A percentile compares a stretch with the other conserved stretches of the same genome.
Evolutionary conservation across 2,329 filamentous ascomycete species (phyloP).

Genomic region (Fusarium sp.): DNA sequence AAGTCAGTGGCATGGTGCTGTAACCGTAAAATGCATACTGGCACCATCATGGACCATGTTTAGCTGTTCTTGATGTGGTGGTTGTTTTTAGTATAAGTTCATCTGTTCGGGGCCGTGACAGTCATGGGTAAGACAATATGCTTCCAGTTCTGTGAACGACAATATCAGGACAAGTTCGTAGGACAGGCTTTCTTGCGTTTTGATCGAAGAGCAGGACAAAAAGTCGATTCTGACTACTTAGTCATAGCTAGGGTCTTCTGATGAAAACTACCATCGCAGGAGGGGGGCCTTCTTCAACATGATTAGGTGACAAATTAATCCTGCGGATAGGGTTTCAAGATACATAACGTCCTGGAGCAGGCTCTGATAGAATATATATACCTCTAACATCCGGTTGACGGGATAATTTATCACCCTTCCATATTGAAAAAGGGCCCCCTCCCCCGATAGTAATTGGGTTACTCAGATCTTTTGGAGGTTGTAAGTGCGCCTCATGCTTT

Average conservation of each 20-base stretch:
- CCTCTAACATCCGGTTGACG: no score
- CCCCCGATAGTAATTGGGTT: neutral
- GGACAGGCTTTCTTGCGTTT: neutral
- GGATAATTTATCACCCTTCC: no score
- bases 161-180: conserved; percentile 2
- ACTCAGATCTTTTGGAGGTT: neutral
- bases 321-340: no score
- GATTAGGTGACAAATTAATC: no score
- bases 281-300: no score
- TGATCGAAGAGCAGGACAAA: neutral
- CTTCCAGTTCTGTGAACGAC: neutral
- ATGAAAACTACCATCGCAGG: no score
- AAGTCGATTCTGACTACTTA: neutral
- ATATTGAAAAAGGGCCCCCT: no score
- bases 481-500: neutral
- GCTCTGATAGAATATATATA: no score
- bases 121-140: no score
- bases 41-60: neutral
- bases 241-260: neutral
- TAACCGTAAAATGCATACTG: neutral
- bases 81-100: neutral
- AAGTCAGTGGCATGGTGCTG: neutral
- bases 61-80: neutral
- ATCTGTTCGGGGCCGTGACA: neutral
- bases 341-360: no score